Base-by-base conservation (phyloP, 2,329 filamentous ascomycete species). In the Aspergillus ustus region DNA sequence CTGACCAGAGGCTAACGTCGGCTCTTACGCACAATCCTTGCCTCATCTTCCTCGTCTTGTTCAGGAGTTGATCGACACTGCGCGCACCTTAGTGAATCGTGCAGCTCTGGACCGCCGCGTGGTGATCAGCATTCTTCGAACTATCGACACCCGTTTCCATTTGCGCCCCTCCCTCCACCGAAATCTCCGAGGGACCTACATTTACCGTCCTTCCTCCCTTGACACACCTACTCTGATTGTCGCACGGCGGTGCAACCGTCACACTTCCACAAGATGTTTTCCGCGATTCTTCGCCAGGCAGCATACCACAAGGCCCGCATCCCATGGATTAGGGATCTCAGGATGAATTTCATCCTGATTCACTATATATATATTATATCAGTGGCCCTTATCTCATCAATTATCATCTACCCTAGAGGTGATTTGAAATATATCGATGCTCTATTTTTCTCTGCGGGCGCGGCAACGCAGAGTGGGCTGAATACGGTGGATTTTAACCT, bases 381-480 rank as follows among this genome's bases (percentile, higher is more conserved):
- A 63, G 86, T 91, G 76, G 83, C 86, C 4, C 81, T 99, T 1
- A 55, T 93, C 51, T 88, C 87, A 17, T 97, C 93, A 0, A 80
- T 97, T 66, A 82, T 96, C 54, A 76, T 99, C 19, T 97, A 87
- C 69, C 85, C 84, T 19, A 81, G 80, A 4, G 85, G 86, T 28
- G 79, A 87, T 17, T 75, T 97, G 61, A 65, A 77, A 2, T 99
- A 96, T 72, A 91, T 95, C 69, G 93, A 99, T 81, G 89, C 93
- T 2, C 84, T 99, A 17, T 92, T 96, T 82, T 92, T 97, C 69
- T 86, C 90, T n/a, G 88, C 87, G 57, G 94, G 95, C 54, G 83
- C 91, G 60, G 90, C 92, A 65, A 98, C 94, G 0, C 95, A 99
- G 78, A 96, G 93, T 65, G 95, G 95, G 1, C 81, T 99, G 64